These are phyloP conservation scores for Nothophytophthora sp. DNA, from an alignment of 352 stramenopile species.

Conservation along the genomic window DNA sequence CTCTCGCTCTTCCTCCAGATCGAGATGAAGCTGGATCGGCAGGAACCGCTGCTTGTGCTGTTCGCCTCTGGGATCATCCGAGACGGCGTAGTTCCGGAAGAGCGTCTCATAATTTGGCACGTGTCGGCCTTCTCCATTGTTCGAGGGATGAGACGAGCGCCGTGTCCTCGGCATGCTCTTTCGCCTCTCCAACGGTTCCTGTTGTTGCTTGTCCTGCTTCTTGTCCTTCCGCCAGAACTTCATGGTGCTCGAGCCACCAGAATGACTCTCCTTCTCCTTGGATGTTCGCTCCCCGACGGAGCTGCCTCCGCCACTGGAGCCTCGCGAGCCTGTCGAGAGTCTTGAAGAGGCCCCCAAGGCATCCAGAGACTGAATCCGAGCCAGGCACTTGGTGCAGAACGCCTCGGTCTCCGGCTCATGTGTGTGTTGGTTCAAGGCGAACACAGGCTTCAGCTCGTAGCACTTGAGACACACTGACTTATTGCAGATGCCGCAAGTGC, in stretches of 20 bases:
- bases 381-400: conserved; percentile 48
- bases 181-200: neutral
- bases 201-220: neutral
- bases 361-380: conserved; percentile 14
- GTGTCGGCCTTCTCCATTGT: conserved; percentile 1
- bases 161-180: conserved; percentile 9
- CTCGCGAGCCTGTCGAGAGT: neutral
- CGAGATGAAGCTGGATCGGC: neutral
- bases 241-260: conserved; percentile 14
- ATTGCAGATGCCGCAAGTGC: conserved; percentile 48
- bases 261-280: conserved; percentile 13
- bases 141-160: conserved; percentile 9
- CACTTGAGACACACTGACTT: conserved; percentile 49
- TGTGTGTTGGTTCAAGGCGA: conserved; percentile 34
- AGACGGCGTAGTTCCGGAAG: conserved; percentile 32
- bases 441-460: conserved; percentile 29
- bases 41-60: neutral
- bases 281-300: conserved; percentile 18
- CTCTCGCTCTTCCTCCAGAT: conserved; percentile 9
- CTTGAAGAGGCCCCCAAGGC: neutral
- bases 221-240: conserved; percentile 30
- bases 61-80: conserved; percentile 11
- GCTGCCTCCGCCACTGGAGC: conserved; percentile 13
- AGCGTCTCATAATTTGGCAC: conserved; percentile 49
- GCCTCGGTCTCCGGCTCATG: conserved; percentile 29